These are phyloP conservation scores for Cordyceps tenuipes DNA, from an alignment of 2,329 filamentous ascomycete genomes.

Conservation along the genomic window DNA sequence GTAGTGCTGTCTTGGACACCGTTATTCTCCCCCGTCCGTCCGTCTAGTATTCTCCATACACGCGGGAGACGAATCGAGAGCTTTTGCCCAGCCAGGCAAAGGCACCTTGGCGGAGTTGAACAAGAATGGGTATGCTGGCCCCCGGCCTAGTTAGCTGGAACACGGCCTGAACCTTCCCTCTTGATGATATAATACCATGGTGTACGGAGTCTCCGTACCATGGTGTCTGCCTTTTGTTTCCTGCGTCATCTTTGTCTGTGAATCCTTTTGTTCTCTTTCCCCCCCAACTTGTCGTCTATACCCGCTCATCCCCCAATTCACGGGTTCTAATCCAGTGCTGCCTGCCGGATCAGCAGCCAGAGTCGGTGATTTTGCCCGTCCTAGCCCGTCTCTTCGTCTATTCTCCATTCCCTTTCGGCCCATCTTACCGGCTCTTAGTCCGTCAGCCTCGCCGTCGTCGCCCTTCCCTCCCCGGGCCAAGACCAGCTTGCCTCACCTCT, in stretches of 20 bases:
- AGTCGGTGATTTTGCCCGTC: background rate
- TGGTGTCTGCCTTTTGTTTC: constrained; percentile 12
- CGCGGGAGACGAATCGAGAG: constrained; percentile 4
- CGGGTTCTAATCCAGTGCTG: constrained; percentile 5
- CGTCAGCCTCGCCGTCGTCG: background rate
- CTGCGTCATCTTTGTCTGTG: constrained; percentile 11
- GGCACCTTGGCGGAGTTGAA: constrained; percentile 10
- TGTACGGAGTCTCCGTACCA: background rate
- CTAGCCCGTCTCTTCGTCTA: background rate
- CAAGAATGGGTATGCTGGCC: constrained; percentile 12
- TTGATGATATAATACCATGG: constrained; percentile 11
- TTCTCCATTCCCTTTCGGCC: constrained; percentile 1
- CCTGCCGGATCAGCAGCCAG: constrained; percentile 9
- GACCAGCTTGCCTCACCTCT: background rate
- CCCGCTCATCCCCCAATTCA: constrained; percentile 1
- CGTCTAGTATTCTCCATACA: constrained; percentile 10
- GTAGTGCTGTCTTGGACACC: constrained; percentile 11
- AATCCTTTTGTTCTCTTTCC: constrained; percentile 13
- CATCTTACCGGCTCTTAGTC: background rate
- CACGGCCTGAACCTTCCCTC: constrained; percentile 8
- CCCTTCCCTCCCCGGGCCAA: background rate
- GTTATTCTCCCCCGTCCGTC: constrained; percentile 2
- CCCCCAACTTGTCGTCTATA: background rate
- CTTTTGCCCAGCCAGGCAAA: constrained; percentile 10
- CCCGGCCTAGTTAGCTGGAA: constrained; percentile 9